Conservation (phyloP, 495 filamentous ascomycete species). For the Bryoglossum gracile region DNA sequence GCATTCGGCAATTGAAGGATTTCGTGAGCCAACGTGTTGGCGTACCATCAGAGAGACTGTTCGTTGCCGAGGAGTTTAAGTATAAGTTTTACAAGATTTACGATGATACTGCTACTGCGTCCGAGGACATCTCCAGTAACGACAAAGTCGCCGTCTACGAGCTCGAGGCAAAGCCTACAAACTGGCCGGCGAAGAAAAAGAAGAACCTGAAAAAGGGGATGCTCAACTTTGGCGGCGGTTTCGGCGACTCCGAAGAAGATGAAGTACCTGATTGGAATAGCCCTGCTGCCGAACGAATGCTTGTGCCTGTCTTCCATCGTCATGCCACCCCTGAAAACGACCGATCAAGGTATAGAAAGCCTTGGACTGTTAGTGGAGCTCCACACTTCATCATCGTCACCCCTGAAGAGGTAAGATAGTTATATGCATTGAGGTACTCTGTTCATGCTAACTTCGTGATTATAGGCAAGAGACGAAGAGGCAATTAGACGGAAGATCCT, state of each 20-base stretch:
- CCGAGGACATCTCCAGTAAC: conserved; percentile 55
- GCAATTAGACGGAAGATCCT: conserved; percentile 43
- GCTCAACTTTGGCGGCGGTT: conserved; percentile 35
- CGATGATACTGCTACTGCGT: conserved; percentile 55
- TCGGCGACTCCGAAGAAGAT: conserved; percentile 50
- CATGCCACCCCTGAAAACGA: conserved; percentile 13
- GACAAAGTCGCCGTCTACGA: conserved; percentile 75
- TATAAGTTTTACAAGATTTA: conserved; percentile 78
- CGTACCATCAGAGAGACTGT: conserved; percentile 49
- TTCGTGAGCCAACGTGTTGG: conserved; percentile 63
- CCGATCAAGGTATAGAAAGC: conserved; percentile 22
- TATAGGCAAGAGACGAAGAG: conserved; percentile 37
- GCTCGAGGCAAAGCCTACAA: conserved; percentile 71
- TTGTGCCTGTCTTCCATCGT: conserved; percentile 76
- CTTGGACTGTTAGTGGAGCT: conserved; percentile 20
- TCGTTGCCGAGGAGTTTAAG: conserved; percentile 73
- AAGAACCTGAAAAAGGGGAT: conserved; percentile 36
- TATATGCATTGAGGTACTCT: no score
- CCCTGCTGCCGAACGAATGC: conserved; percentile 58
- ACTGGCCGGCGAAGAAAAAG: conserved; percentile 47
- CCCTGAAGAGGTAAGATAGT: conserved; percentile 32
- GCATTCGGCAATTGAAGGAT: conserved; percentile 66
- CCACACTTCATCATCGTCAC: conserved; percentile 48
- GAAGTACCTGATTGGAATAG: conserved; percentile 51
- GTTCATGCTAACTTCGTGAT: no score